Conservation (phyloP, 73 alveolate genomes). For the Durusdinium trenchii region DNA sequence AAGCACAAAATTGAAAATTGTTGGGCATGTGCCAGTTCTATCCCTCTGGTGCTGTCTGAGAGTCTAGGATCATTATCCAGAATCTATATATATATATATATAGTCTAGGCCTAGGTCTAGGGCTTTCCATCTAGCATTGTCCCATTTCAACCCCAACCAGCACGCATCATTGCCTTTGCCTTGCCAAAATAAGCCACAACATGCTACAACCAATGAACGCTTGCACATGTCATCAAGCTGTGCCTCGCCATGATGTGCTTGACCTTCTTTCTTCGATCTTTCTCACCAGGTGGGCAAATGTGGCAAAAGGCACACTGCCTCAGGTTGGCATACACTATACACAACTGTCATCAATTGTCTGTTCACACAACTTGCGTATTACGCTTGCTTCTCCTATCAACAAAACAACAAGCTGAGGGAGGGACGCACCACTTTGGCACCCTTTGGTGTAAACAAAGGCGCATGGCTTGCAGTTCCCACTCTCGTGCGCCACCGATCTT, state of each 20-base stretch:
- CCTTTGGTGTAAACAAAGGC: conserved; percentile 90
- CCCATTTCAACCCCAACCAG: neutral
- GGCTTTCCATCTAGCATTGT: too few species aligned
- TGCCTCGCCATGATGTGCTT: conserved; percentile 93
- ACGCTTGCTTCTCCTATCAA: neutral
- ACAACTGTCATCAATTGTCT: neutral
- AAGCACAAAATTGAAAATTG: neutral
- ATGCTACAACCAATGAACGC: neutral
- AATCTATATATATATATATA: too few species aligned
- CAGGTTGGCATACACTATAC: neutral
- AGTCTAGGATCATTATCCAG: neutral
- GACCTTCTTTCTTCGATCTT: conserved; percentile 83
- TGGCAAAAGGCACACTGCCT: conserved; percentile 89
- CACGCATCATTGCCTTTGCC: neutral
- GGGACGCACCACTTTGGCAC: conserved; percentile 82
- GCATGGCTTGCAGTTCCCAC: conserved; percentile 92
- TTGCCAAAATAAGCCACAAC: neutral
- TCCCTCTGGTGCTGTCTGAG: neutral
- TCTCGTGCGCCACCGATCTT: conserved; percentile 63
- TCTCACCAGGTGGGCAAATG: conserved; percentile 86
- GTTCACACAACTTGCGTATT: neutral
- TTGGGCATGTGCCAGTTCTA: neutral
- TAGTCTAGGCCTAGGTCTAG: neutral
- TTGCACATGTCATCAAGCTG: too few species aligned
- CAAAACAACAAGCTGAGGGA: neutral